phyloP scores from a whole-genome alignment of 139 green algal genomes.

The Chlorella sp. region DNA sequence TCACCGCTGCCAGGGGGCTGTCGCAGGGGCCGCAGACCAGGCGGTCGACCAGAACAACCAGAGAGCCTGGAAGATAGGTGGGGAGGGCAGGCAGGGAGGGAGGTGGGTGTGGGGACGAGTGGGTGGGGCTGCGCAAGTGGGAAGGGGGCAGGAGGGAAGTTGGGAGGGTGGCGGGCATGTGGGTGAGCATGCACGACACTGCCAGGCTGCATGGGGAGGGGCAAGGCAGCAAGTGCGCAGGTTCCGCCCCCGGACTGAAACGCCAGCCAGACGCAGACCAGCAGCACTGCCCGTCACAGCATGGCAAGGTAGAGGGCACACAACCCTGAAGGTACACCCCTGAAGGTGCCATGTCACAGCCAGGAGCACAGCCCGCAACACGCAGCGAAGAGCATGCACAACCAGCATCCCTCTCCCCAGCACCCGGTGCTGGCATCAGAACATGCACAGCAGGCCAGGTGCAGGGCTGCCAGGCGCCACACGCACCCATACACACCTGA shows the following conservation, averaged over 20 bases:
- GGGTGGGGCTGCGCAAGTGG: background rate
- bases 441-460: constrained; percentile 16
- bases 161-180: background rate
- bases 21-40: constrained; percentile 20
- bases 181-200: background rate
- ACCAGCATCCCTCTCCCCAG: too few species aligned
- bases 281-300: too few species aligned
- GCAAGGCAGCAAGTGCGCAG: too few species aligned
- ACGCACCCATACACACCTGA: background rate
- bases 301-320: too few species aligned
- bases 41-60: background rate
- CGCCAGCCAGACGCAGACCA: too few species aligned
- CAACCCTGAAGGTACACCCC: too few species aligned
- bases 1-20: background rate
- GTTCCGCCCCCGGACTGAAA: background rate
- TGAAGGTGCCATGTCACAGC: too few species aligned
- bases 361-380: too few species aligned
- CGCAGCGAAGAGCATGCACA: too few species aligned
- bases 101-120: background rate
- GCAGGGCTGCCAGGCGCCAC: background rate
- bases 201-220: too few species aligned
- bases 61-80: background rate
- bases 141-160: background rate
- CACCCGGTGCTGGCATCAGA: too few species aligned
- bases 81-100: background rate